Evolutionary conservation across 2,329 filamentous ascomycete species (phyloP), one percentile per base, ranked within the genome.

Genomic region (Cercospora berteroae): DNA sequence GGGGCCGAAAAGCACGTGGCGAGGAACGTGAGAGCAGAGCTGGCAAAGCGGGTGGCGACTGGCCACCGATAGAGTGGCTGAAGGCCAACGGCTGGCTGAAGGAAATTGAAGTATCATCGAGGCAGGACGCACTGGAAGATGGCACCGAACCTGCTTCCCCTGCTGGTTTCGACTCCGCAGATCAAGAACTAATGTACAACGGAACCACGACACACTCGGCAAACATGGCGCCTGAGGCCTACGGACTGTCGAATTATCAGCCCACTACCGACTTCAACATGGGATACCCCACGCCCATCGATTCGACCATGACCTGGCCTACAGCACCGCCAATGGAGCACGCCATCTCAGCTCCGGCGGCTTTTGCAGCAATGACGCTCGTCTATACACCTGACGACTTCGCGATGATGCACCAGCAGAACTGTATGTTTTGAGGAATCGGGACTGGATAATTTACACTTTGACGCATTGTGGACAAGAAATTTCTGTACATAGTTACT

Each of bases 31-130:
- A 74, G 69, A 72, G 71, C 39, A 81, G 87, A 58, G 86, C 86
- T 59, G 87, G 86, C 25, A 88, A 87, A 71, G 86, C 86, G 13
- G 63, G 87, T 44, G 86, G 87, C n/a, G 86, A 87, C 69, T 80
- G 84, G 69, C 87, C 87, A 4, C 80, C 85, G 0, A 89, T 89
- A 83, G 86, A 88, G 36, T 81, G 82, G 60, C 79, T 88, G 68
- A 88, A 87, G 75, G 80, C 83, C 63, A 72, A 80, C 27, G 75
- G 75, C 65, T 89, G 86, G 86, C 86, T 89, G 80, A 80, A 82
- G 69, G 85, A 88, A 77, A 81, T 84, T 59, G 83, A 86, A 64
- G 85, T 75, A 13, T 66, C 67, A 5, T 65, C 67, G 0, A 69
- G 65, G 27, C 66, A 67, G 42, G 63, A 58, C 13, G 60, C 18